Conservation (phyloP, 495 filamentous ascomycete genomes). For the Xylaria palmicola region DNA sequence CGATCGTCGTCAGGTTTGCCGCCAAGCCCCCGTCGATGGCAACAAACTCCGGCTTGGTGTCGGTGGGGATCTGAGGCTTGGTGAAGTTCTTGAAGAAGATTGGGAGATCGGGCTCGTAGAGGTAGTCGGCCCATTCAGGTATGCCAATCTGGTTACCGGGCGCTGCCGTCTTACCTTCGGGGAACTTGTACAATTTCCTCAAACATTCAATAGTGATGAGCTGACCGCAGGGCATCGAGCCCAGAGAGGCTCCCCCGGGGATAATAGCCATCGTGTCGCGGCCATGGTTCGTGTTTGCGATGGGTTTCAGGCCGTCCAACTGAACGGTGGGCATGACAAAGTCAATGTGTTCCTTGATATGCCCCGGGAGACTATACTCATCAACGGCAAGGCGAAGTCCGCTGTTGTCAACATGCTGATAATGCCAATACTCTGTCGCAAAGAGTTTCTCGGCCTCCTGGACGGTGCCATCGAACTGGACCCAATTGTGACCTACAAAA, state of each 20-base stretch:
- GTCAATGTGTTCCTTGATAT: slow-evolving; percentile 27
- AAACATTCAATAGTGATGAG: slow-evolving; percentile 56
- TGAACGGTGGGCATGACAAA: slow-evolving; percentile 33
- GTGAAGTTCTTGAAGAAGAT: slow-evolving; percentile 53
- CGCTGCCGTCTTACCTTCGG: slow-evolving; percentile 32
- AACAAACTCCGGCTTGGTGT: slow-evolving; percentile 17
- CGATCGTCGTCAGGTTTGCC: slow-evolving; percentile 24
- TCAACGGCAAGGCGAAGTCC: slow-evolving; percentile 52
- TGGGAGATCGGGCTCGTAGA: slow-evolving; percentile 52
- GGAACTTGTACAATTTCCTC: slow-evolving; percentile 54
- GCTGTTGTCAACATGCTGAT: slow-evolving; percentile 44
- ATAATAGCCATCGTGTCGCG: background rate
- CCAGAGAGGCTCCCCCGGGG: background rate
- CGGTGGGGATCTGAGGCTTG: slow-evolving; percentile 16
- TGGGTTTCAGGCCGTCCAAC: slow-evolving; percentile 27
- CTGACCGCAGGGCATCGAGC: slow-evolving; percentile 36
- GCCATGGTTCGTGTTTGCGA: slow-evolving; percentile 2
- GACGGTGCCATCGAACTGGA: slow-evolving; percentile 52
- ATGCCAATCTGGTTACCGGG: slow-evolving; percentile 53
- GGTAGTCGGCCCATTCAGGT: slow-evolving; percentile 50
- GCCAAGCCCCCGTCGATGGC: slow-evolving; percentile 28
- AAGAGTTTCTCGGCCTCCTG: slow-evolving; percentile 55
- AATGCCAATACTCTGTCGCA: slow-evolving; percentile 54
- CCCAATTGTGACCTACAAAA: slow-evolving; percentile 31
- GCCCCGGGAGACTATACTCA: slow-evolving; percentile 24